Evolutionary conservation across 495 filamentous ascomycete genomes (phyloP), one percentile per base, ranked within the genome.

Genomic region (Aspergillus asperescens): DNA sequence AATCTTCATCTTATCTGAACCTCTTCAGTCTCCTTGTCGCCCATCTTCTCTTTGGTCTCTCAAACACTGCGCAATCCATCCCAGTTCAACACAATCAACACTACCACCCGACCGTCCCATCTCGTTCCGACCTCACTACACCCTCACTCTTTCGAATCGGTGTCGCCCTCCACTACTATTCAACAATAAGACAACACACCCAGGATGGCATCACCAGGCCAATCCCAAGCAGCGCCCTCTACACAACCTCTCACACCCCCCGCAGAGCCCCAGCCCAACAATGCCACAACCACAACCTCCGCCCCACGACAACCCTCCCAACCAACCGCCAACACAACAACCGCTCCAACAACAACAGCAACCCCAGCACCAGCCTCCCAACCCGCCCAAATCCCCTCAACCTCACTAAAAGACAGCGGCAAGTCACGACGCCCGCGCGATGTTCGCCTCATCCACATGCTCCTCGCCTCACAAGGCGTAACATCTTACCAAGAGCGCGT

Each of bases 401-500:
- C 76, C 23, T 85, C 83, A 0, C 61, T 79, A 15, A 72, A 74
- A 64, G 85, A 89, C 61, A 70, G 65, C 44, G 82, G 84, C 16
- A 70, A 79, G 34, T 76, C 81, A 23, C 84, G 86, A 32, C 88
- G 90, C 2, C 93, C 93, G 7, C 88, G 92, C 61, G 92, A 98
- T 68, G 86, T 91, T 13, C 85, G 91, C 42, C 82, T 93, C 25
- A 81, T 98, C 58, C 92, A 98, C 67, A 84, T 96, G 53, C 81
- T 97, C 39, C 87, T 98, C 31, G 83, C 88, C 44, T 84, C 83
- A 1, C 84, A 93, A 43, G 91, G 92, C 59, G 90, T 96, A 3
- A 87, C 84, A 10, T 77, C 86, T 23, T 98, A 94, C 77, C 89
- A 96, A 73, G 88, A 90, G 62, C 89, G 93, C 53, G 90, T 98